Percentiles rank a stretch among this genome's conserved stretches.
Evolutionary conservation across 257 asterid species (phyloP).

Genomic region (Voacanga thouarsii): DNA sequence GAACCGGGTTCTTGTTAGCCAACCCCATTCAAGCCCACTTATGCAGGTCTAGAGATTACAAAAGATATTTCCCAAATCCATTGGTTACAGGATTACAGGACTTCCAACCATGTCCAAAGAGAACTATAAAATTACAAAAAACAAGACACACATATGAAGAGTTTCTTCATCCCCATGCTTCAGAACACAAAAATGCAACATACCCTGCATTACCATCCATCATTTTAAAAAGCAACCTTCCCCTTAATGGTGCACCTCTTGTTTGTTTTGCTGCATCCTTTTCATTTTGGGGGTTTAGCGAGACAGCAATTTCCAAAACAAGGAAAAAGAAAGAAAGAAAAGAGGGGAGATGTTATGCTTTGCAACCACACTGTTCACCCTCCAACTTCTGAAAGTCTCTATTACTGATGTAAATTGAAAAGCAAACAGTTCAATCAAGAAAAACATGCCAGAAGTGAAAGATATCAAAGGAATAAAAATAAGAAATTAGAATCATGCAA

Average conservation of each 20-base stretch:
- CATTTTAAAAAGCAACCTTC: not conserved
- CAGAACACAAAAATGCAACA: not conserved
- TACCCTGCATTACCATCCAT: not conserved
- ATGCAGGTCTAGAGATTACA: not conserved
- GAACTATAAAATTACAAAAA: not conserved
- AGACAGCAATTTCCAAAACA: not conserved
- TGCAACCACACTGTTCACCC: not conserved
- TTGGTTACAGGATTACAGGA: not conserved
- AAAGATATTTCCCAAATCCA: no score
- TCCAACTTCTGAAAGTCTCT: not conserved
- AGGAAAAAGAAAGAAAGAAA: not conserved
- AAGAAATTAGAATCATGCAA: not conserved
- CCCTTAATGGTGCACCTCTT: not conserved
- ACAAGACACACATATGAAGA: not conserved
- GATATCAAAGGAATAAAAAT: not conserved
- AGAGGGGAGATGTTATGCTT: not conserved
- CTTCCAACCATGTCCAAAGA: not conserved
- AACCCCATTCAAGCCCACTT: not conserved
- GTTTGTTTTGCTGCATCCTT: not conserved
- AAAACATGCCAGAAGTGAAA: not conserved
- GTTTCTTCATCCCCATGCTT: not conserved
- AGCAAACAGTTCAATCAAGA: not conserved
- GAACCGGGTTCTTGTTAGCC: not conserved
- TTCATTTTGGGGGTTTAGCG: not conserved
- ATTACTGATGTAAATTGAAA: not conserved